Conservation (phyloP, 805 yeast genomes). For the Ogataea glucozyma region DNA sequence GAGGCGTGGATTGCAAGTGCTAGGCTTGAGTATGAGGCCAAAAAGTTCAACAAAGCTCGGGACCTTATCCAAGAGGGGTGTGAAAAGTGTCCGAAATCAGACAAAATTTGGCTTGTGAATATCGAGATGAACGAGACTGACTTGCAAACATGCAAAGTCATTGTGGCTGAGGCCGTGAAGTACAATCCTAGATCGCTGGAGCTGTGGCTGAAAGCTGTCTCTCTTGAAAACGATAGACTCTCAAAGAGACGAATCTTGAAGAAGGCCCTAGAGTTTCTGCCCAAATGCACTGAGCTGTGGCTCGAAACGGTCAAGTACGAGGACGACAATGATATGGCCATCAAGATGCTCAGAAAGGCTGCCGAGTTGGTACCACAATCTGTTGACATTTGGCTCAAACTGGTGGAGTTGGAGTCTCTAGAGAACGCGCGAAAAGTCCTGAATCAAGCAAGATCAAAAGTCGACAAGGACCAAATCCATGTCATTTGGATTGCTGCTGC, state of each 20-base stretch:
- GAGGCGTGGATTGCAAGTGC: constrained; percentile 89
- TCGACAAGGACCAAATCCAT: constrained; percentile 48
- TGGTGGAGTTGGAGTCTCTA: constrained; percentile 47
- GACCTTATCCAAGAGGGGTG: constrained; percentile 75
- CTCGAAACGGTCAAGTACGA: constrained; percentile 60
- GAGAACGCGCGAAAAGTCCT: constrained; percentile 55
- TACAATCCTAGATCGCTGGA: constrained; percentile 54
- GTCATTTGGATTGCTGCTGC: constrained; percentile 72
- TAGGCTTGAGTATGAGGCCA: constrained; percentile 67
- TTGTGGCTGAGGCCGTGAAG: constrained; percentile 67
- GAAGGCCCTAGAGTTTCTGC: constrained; percentile 69
- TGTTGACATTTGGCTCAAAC: constrained; percentile 64
- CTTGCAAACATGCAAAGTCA: constrained; percentile 47
- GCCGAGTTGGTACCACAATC: constrained; percentile 66
- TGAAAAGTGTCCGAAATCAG: constrained; percentile 59
- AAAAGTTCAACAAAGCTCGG: constrained; percentile 57
- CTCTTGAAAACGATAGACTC: constrained; percentile 57
- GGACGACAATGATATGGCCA: constrained; percentile 46
- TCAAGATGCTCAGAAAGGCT: constrained; percentile 61
- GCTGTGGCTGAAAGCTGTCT: constrained; percentile 74
- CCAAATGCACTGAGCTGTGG: constrained; percentile 68
- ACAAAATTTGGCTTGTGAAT: constrained; percentile 81
- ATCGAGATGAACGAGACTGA: constrained; percentile 58
- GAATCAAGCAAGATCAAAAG: constrained; percentile 57
- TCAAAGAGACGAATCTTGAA: constrained; percentile 60